A percentile compares a stretch with the other conserved stretches of the same genome.
Conservation (phyloP, 768 basidiomycete genomes). For the Dioszegia hungarica region DNA sequence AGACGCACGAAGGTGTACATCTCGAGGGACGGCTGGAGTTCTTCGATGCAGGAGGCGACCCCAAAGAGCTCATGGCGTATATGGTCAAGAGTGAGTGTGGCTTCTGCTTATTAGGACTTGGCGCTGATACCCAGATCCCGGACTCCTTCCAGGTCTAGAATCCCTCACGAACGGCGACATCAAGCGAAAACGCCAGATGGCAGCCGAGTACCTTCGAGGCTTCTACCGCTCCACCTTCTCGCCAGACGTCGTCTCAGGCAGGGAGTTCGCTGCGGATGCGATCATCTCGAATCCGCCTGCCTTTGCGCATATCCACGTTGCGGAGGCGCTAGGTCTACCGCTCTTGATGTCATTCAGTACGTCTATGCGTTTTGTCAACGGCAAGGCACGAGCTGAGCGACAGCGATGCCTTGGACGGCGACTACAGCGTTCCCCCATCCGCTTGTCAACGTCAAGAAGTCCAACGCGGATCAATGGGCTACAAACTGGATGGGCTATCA, state of each 20-base stretch:
- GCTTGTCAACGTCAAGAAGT: slow-evolving; percentile 57
- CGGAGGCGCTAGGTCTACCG: slow-evolving; percentile 25
- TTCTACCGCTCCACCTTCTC: slow-evolving; percentile 25
- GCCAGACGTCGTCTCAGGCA: slow-evolving; percentile 16
- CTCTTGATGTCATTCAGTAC: slow-evolving; percentile 48
- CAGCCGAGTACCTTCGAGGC: slow-evolving; percentile 48
- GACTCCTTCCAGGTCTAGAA: slow-evolving; percentile 58
- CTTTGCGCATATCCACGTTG: slow-evolving; percentile 28
- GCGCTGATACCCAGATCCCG: slow-evolving; percentile 53
- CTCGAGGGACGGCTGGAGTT: slow-evolving; percentile 52
- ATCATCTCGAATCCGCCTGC: slow-evolving; percentile 24
- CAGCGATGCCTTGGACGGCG: slow-evolving; percentile 63
- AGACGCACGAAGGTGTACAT: slow-evolving; percentile 31
- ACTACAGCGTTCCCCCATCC: slow-evolving; percentile 59
- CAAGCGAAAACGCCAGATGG: slow-evolving; percentile 56
- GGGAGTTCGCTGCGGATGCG: slow-evolving; percentile 26
- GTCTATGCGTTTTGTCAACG: slow-evolving; percentile 44
- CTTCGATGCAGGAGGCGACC: slow-evolving; percentile 60
- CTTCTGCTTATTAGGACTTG: neutral
- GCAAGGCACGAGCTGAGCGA: neutral
- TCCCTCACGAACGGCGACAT: slow-evolving; percentile 61
- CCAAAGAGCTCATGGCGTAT: slow-evolving; percentile 61
- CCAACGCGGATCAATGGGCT: slow-evolving; percentile 55
- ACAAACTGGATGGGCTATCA: slow-evolving; percentile 59
- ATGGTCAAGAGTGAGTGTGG: slow-evolving; percentile 60